Base-by-base conservation (phyloP, 768 basidiomycete genomes). In the Kwoniella sp. region DNA sequence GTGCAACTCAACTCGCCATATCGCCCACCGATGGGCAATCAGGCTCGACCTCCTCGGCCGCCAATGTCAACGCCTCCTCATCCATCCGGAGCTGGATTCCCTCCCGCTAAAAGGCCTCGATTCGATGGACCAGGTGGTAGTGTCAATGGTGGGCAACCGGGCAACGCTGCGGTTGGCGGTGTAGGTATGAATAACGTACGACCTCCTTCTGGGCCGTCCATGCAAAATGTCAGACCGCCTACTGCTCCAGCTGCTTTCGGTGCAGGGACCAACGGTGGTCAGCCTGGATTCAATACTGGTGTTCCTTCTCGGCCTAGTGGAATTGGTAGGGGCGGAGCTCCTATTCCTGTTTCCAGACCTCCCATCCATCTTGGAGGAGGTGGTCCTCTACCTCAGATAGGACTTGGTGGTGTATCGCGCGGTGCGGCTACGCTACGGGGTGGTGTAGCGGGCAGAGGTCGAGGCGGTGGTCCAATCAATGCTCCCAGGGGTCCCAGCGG, bases 21-120 rank as follows among this genome's bases (percentile, higher is more conserved):
- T 52, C 59, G 54, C 52, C 69, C 70, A 8, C 68, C 30, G 15
- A 13, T 15, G 7, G 58, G 51, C 27, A 24, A 53, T 19, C 44
- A 57, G 21, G 61, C 63, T 13, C 60, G 61, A 21, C 81, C 83
- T 30, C 84, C 84, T 52, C 81, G 68, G 53, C 81, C n/a, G 76
- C 81, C 60, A 82, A 81, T 49, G 75, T 74, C 26, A 81, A 80
- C 52, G 7, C 62, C 66, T 17, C 46, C 66, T 37, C 59, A 56
- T 50, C 58, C 33, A 36, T 24, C 37, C 7, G 29, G 37, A 70
- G 88, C 91, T 73, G 83, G 88, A 4, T 72, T 77, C 59, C 93
- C 93, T 9, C 92, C 93, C 2, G 92, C 92, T 1, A 96, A 96
- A 79, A 84, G 93, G 57, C 91, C 88, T 70, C 86, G 92, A 47